Percentiles rank a stretch among this genome's conserved stretches.
Conservation (phyloP, 192 early-diverging fungal genomes). For the Gigaspora rosea region DNA sequence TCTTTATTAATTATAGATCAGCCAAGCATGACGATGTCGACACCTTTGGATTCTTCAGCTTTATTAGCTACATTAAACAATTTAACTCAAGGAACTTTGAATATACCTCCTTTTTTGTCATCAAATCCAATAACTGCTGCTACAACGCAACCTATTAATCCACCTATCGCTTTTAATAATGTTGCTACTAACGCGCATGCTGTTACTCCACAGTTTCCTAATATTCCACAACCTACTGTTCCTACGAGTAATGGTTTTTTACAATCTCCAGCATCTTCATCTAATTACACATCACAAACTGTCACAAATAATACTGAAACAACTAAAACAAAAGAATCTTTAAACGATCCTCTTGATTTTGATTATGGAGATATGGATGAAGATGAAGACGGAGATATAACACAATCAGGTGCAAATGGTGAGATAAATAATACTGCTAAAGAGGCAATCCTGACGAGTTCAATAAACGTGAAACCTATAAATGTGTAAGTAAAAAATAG, state of each 20-base stretch:
- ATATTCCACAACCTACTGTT: not conserved
- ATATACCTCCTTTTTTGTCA: conserved; percentile 28
- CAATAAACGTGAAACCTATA: conserved; percentile 25
- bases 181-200: not conserved
- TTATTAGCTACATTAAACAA: conserved; percentile 30
- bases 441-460: conserved; percentile 32
- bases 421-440: not conserved
- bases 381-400: not conserved
- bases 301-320: not conserved
- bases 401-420: not conserved
- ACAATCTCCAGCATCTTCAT: conserved; percentile 2
- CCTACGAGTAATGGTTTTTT: not conserved
- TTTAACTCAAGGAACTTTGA: conserved; percentile 30
- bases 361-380: conserved; percentile 28
- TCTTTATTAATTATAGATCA: conserved; percentile 9
- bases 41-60: conserved; percentile 20
- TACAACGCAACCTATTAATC: conserved; percentile 22
- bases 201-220: not conserved
- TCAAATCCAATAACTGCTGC: conserved; percentile 10
- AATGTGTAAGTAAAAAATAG: conserved; percentile 38
- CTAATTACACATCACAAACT: not conserved
- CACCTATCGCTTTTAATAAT: conserved; percentile 17
- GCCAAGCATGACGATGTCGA: not conserved
- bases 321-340: not conserved
- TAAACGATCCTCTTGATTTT: conserved; percentile 19